These are phyloP conservation scores for Lenwebbia sp. DNA, from an alignment of 345 rosid genomes.

Conservation along the genomic window DNA sequence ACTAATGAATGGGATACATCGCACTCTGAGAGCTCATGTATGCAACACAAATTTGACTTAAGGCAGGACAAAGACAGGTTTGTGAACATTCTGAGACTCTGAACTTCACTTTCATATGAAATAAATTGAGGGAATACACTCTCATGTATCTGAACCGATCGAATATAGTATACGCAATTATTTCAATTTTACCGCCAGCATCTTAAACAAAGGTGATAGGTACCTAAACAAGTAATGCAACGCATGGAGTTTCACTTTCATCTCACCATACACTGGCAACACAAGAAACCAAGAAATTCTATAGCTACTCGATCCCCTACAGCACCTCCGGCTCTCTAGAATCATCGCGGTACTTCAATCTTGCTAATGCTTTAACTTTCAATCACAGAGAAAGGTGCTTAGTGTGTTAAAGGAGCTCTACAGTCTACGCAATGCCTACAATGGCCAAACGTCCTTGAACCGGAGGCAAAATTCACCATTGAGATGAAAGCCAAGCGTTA, in stretches of 20 bases:
- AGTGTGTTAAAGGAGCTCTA: background rate
- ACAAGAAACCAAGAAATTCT: background rate
- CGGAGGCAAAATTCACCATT: background rate
- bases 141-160: background rate
- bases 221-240: background rate
- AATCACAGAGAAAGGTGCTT: background rate
- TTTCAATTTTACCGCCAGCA: background rate
- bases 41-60: background rate
- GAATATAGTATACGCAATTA: background rate
- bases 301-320: background rate
- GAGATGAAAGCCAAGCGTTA: background rate
- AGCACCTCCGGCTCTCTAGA: background rate
- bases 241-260: background rate
- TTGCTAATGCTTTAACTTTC: background rate
- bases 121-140: background rate
- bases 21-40: background rate
- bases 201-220: background rate
- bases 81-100: background rate
- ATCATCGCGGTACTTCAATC: background rate
- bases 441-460: background rate
- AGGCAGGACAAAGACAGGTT: background rate
- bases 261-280: background rate
- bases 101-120: background rate
- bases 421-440: background rate
- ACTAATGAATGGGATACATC: background rate